phyloP scores from a whole-genome alignment of 2,329 filamentous ascomycete species.

The Colletotrichum costaricense region DNA sequence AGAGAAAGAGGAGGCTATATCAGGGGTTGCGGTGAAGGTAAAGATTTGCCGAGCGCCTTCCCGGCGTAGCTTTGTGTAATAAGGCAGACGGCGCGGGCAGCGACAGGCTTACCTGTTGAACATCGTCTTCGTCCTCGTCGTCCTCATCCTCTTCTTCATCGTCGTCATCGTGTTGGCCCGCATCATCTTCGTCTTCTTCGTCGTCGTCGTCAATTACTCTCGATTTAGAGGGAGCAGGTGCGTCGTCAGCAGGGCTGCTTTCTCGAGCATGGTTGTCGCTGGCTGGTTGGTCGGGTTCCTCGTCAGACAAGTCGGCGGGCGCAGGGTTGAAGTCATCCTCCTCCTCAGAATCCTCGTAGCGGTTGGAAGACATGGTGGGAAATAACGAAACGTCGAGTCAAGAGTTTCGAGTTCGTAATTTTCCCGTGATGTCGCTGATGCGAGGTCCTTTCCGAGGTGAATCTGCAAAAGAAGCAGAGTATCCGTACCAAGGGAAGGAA shows the following conservation, averaged over 20 bases:
- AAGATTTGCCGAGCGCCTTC: neutral
- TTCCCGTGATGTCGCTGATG: neutral
- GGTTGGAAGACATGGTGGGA: conserved; percentile 58
- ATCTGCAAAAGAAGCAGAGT: neutral
- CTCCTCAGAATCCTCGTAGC: conserved; percentile 75
- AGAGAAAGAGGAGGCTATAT: neutral
- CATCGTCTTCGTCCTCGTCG: conserved; percentile 73
- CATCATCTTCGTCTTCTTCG: conserved; percentile 55
- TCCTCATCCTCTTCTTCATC: conserved; percentile 51
- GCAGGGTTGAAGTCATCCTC: conserved; percentile 92
- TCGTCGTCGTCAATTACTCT: conserved; percentile 46
- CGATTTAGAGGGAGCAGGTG: conserved; percentile 37
- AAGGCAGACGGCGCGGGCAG: neutral
- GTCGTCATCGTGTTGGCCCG: conserved; percentile 48
- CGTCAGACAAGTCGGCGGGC: conserved; percentile 79
- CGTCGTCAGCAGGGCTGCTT: conserved; percentile 55
- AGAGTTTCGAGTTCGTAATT: neutral
- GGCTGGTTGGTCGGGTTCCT: conserved; percentile 64
- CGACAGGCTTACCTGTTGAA: conserved; percentile 66
- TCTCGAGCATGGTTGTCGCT: conserved; percentile 49
- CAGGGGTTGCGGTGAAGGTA: neutral
- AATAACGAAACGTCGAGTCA: neutral
- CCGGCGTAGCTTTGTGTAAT: too few species aligned
- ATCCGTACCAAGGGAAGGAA: neutral
- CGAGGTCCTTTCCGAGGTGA: neutral